Base-by-base conservation (phyloP, 192 early-diverging fungal genomes). In the Coemansia sp. region DNA sequence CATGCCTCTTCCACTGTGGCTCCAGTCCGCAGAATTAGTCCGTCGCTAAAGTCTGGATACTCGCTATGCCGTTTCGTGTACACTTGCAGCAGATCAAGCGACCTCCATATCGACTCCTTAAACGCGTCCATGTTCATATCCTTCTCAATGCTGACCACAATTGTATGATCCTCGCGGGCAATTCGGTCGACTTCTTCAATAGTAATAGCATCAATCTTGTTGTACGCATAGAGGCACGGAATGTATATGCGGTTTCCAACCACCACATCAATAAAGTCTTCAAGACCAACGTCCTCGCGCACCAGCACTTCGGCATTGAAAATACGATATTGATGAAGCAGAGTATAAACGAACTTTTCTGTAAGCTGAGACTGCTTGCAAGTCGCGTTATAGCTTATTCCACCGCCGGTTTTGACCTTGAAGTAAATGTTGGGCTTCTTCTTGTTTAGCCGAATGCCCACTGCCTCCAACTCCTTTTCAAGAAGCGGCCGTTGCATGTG, bases 261-360 rank as follows among this genome's bases (percentile, higher is more conserved):
- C 5, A 99, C 90, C n/a, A 98, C 93, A 76, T 99, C 97, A 68
- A 99, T 94, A 73, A 99, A 97, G 68, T 98, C 89, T 69, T 99
- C 97, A 5, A 98, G 91, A 17, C 88, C 94, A 58, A 93, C 89
- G 72, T 98, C 97, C 79, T 99, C 96, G 57, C 97, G 92, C 59
- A 99, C 89, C 66, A 99, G 83, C 5, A 99, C 88, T 69, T 99
- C 96, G 4, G 96, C 95, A 67, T 99, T 99, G 72, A 97, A 96
- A 48, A 99, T 95, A 73, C 89, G 92, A 75, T 99, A 99, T 71
- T 94, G 92, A 73, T 96, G 97, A 49, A 99, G 83, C 76, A 99
- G 93, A 59, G 91, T 85, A 64, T 95, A 88, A 2, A 97, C 95
- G 80, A 98, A 89, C 74, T 89, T 90, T 68, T 97, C 95, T 64